phyloP scores from a whole-genome alignment of 148 eudicot species.

The Silene conica region DNA sequence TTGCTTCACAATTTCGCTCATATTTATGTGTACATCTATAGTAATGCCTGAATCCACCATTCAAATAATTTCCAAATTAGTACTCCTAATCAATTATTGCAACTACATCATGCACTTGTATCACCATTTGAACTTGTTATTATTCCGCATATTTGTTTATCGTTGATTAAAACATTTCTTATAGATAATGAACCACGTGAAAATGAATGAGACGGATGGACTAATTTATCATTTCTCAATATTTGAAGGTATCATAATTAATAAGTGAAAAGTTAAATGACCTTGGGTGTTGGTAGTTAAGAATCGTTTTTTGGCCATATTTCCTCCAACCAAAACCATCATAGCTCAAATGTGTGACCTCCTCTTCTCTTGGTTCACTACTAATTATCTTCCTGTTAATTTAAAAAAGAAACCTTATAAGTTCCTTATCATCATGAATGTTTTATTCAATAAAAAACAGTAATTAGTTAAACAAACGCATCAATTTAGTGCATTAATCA shows the following conservation, averaged over 20 bases:
- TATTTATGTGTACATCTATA: conserved; percentile 14
- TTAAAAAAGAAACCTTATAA: neutral
- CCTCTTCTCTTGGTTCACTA: conserved; percentile 15
- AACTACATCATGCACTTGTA: too few species aligned
- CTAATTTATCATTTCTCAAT: too few species aligned
- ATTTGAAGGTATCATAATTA: too few species aligned
- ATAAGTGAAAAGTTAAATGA: neutral
- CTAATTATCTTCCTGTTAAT: conserved; percentile 16
- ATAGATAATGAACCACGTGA: too few species aligned
- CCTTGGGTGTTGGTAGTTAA: conserved; percentile 22
- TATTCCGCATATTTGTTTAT: too few species aligned
- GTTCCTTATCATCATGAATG: neutral
- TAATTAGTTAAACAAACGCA: too few species aligned
- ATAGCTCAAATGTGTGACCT: conserved; percentile 16
- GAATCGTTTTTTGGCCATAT: conserved; percentile 40
- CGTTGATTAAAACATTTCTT: too few species aligned
- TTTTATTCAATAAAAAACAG: too few species aligned
- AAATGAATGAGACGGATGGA: too few species aligned
- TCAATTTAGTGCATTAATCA: too few species aligned
- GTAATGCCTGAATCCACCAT: conserved; percentile 44
- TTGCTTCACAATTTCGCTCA: conserved; percentile 6
- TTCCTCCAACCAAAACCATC: conserved; percentile 46
- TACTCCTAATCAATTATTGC: too few species aligned
- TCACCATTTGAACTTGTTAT: too few species aligned
- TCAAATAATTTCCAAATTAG: neutral